Base-by-base conservation (phyloP, 106 monocot species). In the Phalaenopsis aphrodite region DNA sequence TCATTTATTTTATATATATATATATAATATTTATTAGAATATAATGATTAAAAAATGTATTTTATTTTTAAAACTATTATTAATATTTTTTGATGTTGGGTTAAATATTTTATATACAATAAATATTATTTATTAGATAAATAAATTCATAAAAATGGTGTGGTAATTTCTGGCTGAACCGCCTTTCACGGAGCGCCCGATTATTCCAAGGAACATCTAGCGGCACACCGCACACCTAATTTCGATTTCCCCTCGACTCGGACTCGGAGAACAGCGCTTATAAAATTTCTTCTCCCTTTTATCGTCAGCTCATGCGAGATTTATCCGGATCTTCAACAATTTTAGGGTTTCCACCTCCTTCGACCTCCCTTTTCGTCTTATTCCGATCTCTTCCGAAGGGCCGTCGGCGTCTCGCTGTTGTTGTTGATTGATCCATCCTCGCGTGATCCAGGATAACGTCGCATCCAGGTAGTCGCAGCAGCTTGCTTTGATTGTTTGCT, bases 311-410 rank as follows among this genome's bases (percentile, higher is more conserved):
- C 61, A n/a, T 61, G 4, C 61, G 21, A 69, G 37, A 69, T 38
- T 69, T 69, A 37, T 69, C 69, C 69, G 69, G 69, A 69, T 69
- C 69, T 69, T 38, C 39, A 39, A 39, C 69, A 8, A 69, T 69
- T n/a, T 14, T 69, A 69, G 69, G 69, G 69, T 69, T 69, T 69
- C 69, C 38, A 21, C 38, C 8, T 67, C 67, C 67, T 39, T 69
- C 2, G 8, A 38, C 23, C 64, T 24, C 14, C 19, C 5, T 5
- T 23, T 64, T 64, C 64, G 38, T 69, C 14, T 61, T 69, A 19
- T 37, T 69, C 69, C 11, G 69, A 69, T 69, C 69, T 69, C 55
- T 10, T 52, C 43, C 14, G 10, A 16, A 55, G 37, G 45, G 55
- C 30, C 55, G 55, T 11, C 37, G 21, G 12, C 4, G 30, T 2